Evolutionary conservation across 1,284 basidiomycete species (phyloP), one percentile per base, ranked within the genome.

Genomic region (Naganishia liquefaciens): DNA sequence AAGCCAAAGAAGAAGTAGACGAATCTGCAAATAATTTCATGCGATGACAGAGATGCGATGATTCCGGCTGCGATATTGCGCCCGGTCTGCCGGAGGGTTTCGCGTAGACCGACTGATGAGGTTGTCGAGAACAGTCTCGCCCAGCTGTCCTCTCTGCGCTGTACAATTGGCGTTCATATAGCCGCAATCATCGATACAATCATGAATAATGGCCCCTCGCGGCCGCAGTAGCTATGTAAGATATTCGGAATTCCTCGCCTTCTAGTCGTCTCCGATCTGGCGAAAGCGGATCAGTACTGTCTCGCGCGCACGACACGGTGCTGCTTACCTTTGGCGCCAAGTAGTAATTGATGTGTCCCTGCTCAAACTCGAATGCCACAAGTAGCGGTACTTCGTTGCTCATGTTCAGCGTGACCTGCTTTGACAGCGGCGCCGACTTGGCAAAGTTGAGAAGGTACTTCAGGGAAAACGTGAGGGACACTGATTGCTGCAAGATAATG

Each of bases 371-470:
- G 63, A 76, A 74, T 77, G 83, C 73, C 61, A 93, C 92, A 63
- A 97, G 83, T 54, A 95, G 81, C 0, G 93, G 93, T 0, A 95
- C 91, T 57, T 95, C 92, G 74, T 91, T 92, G 76, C 87, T 89
- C 87, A 94, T 88, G 85, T 89, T 89, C 50, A 94, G 83, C 73
- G 85, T 84, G 43, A 93, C 91, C 28, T 83, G 84, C 68, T 83
- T 84, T 17, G 87, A 85, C 43, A 99, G 81, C 21, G 88, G 84
- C 0, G 89, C 83, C 68, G 90, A 92, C 84, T 98, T 99, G 67
- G 93, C 87, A 78, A 99, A 99, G 82, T 97, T 97, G 78, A 90
- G 87, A 33, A 99, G 87, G 80, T 99, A 99, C 80, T 99, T 98
- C 74, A 98, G 84, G 42, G 90, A 93, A 82, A 99, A 99, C 1